These are phyloP conservation scores for Mycena sanguinolenta DNA, from an alignment of 768 basidiomycete genomes.

Conservation along the genomic window DNA sequence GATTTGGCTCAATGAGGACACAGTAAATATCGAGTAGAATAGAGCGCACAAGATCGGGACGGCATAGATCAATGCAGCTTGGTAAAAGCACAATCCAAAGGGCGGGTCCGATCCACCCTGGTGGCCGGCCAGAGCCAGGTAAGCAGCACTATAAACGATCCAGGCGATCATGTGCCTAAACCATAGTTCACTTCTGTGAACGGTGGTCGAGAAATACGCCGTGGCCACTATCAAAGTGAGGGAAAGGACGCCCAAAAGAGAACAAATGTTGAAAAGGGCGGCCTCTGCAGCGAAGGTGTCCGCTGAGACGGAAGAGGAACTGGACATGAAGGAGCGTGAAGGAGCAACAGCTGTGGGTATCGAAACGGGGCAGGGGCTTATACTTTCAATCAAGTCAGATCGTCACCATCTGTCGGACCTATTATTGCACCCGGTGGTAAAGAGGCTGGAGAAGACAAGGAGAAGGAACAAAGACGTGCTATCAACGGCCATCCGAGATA, in stretches of 20 bases:
- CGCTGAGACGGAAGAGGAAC: too few species aligned
- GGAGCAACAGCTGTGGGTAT: too few species aligned
- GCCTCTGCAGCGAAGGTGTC: too few species aligned
- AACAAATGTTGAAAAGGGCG: not conserved
- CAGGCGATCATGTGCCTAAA: constrained; percentile 23
- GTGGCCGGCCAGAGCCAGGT: constrained; percentile 8
- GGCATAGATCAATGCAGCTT: constrained; percentile 18
- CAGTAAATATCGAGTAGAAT: not conserved
- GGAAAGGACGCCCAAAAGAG: not conserved
- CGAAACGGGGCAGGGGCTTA: too few species aligned
- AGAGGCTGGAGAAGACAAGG: too few species aligned
- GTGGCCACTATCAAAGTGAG: constrained; percentile 20
- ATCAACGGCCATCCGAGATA: too few species aligned
- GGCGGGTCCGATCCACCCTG: constrained; percentile 5
- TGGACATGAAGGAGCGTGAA: too few species aligned
- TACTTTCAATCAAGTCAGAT: too few species aligned
- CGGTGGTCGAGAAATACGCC: constrained; percentile 10
- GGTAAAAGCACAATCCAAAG: constrained; percentile 19
- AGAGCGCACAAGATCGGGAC: constrained; percentile 14
- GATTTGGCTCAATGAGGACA: not conserved
- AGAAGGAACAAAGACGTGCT: too few species aligned
- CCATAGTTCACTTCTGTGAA: constrained; percentile 24
- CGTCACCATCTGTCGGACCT: too few species aligned
- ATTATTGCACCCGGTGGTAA: too few species aligned
- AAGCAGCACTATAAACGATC: constrained; percentile 22